Evolutionary conservation across 2,329 filamentous ascomycete species (phyloP).

Genomic region (Zelopaecilomyces penicillatus): DNA sequence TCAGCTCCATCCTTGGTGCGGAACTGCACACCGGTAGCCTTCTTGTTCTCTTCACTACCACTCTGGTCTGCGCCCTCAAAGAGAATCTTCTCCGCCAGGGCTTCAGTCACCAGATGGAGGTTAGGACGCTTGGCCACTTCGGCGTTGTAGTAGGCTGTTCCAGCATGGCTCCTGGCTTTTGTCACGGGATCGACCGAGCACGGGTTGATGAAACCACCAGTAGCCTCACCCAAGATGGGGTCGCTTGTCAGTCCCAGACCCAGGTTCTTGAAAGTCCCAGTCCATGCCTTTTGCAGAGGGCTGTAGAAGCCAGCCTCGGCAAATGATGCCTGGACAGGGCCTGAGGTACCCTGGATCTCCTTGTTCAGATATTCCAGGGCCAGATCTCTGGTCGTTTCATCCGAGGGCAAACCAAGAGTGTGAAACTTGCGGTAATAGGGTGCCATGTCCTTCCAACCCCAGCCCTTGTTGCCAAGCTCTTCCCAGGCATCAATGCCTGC

Average conservation of each 20-base stretch:
- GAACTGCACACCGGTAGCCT: slow-evolving; percentile 26
- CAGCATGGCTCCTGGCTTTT: slow-evolving; percentile 24
- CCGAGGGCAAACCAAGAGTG: slow-evolving; percentile 20
- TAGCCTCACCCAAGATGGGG: slow-evolving; percentile 19
- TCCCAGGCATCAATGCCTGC: slow-evolving; percentile 17
- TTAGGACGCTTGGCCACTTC: slow-evolving; percentile 24
- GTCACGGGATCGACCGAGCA: slow-evolving; percentile 22
- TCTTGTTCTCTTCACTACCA: slow-evolving; percentile 13
- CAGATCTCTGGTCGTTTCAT: slow-evolving; percentile 18
- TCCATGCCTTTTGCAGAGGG: slow-evolving; percentile 27
- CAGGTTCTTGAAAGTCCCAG: slow-evolving; percentile 25
- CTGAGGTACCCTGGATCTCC: slow-evolving; percentile 18
- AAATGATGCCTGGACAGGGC: slow-evolving; percentile 30
- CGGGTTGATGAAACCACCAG: slow-evolving; percentile 26
- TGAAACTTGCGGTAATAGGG: slow-evolving; percentile 28
- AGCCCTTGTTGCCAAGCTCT: slow-evolving; percentile 18
- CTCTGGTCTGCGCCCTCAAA: slow-evolving; percentile 13
- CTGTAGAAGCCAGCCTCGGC: slow-evolving; percentile 21
- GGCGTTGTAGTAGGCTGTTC: slow-evolving; percentile 24
- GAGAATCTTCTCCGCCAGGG: slow-evolving; percentile 24
- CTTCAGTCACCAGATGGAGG: slow-evolving; percentile 25
- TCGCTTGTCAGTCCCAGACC: slow-evolving; percentile 25
- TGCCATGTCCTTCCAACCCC: slow-evolving; percentile 18
- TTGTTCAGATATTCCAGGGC: slow-evolving; percentile 25
- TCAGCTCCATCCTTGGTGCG: slow-evolving; percentile 17